Conservation (phyloP, 306 rosid genomes). For the Sophora flavescens region DNA sequence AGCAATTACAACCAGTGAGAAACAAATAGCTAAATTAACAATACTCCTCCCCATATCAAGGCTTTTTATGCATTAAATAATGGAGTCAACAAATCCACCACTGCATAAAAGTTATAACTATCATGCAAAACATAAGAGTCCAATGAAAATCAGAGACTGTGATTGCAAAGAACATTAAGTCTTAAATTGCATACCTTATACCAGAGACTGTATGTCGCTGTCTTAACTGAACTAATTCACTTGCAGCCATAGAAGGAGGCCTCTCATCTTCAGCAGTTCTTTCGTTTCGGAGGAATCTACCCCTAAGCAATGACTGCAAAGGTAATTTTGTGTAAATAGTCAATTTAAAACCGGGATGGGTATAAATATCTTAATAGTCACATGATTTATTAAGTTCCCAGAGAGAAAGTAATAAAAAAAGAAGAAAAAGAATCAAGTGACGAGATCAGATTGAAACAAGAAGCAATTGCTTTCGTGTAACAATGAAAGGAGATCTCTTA, state of each 20-base stretch:
- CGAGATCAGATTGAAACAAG: conserved; percentile 13
- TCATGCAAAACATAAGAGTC: conserved; percentile 17
- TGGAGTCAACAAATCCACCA: conserved; percentile 35
- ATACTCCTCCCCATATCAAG: background rate
- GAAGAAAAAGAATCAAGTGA: conserved; percentile 1
- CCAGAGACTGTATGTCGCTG: conserved; percentile 97
- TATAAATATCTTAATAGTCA: conserved; percentile 3
- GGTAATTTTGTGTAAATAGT: conserved; percentile 48
- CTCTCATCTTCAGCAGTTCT: conserved; percentile 93
- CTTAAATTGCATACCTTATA: conserved; percentile 69
- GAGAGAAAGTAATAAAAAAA: background rate
- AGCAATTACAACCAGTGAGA: background rate
- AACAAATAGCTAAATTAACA: background rate
- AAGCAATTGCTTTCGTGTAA: background rate
- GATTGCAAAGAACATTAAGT: background rate
- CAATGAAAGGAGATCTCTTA: conserved; percentile 24
- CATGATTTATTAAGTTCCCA: background rate
- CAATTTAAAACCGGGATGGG: conserved; percentile 34
- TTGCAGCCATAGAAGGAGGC: conserved; percentile 88
- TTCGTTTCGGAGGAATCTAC: conserved; percentile 97
- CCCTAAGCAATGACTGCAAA: conserved; percentile 95
- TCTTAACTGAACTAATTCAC: conserved; percentile 89
- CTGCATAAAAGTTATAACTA: background rate
- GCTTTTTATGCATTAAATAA: conserved; percentile 1
- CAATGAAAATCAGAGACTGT: conserved; percentile 17